Conservation (phyloP, 345 rosid species). For the Dovyalis caffra region DNA sequence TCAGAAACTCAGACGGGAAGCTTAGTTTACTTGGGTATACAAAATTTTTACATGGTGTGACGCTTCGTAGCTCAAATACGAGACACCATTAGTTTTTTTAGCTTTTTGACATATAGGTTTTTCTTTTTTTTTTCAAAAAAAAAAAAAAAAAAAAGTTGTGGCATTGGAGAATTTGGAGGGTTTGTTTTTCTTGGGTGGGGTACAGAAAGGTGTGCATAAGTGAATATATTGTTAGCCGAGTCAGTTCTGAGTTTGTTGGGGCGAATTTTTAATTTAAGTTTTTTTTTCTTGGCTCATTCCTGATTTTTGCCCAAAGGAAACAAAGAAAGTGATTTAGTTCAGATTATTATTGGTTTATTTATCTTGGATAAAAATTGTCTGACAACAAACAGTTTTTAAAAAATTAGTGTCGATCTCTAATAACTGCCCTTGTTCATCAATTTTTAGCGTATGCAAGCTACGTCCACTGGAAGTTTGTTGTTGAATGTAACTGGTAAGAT, state of each 20-base stretch:
- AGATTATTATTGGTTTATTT: no score
- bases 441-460: neutral
- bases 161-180: conserved; percentile 17
- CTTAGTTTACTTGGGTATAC: conserved; percentile 78
- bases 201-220: conserved; percentile 18
- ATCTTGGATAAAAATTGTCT: no score
- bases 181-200: conserved; percentile 15
- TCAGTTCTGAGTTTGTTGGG: neutral
- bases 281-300: neutral
- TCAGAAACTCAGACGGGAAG: conserved; percentile 77
- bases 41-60: conserved; percentile 82
- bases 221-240: neutral
- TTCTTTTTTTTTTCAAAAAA: neutral
- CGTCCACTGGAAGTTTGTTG: neutral
- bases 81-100: conserved; percentile 55
- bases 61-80: conserved; percentile 67
- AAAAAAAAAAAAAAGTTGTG: no score
- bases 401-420: neutral
- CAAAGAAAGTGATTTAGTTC: neutral
- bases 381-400: no score
- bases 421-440: neutral
- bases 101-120: conserved; percentile 3
- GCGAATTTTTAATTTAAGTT: neutral
- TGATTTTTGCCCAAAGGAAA: neutral
- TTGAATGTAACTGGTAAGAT: neutral